These are phyloP conservation scores for Entomortierella chlamydospora DNA, from an alignment of 192 early-diverging fungal genomes.

Conservation along the genomic window DNA sequence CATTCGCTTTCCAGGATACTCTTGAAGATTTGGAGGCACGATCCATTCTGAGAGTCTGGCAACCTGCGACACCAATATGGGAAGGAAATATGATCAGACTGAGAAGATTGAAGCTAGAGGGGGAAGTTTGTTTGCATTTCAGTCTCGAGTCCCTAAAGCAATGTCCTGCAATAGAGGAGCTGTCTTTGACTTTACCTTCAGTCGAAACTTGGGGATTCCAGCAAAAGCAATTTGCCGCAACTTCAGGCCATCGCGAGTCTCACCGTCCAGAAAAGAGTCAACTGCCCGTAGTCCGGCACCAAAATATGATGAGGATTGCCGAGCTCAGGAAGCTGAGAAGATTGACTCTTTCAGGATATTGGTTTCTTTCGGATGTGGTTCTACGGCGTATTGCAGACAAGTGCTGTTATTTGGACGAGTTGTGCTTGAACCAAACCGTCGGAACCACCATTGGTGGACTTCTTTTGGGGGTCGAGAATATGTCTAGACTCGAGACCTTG, in stretches of 20 bases:
- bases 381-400: conserved; percentile 28
- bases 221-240: background rate
- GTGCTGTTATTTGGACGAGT: conserved; percentile 15
- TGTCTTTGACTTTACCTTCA: conserved; percentile 7
- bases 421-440: conserved; percentile 25
- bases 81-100: conserved; percentile 12
- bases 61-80: conserved; percentile 27
- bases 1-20: conserved; percentile 46
- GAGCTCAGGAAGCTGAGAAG: background rate
- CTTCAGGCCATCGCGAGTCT: background rate
- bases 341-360: conserved; percentile 12
- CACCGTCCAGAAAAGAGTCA: background rate
- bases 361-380: conserved; percentile 23
- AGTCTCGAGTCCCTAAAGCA: conserved; percentile 21
- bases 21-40: conserved; percentile 29
- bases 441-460: conserved; percentile 30
- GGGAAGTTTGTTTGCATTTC: conserved; percentile 45
- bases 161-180: conserved; percentile 37
- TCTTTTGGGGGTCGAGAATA: conserved; percentile 37
- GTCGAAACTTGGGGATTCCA: background rate
- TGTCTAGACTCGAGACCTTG: conserved; percentile 19
- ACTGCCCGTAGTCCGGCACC: conserved; percentile 17
- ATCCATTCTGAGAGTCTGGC: conserved; percentile 30
- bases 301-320: conserved; percentile 25
- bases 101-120: conserved; percentile 24